Percentiles rank a stretch among this genome's conserved stretches.
Evolutionary conservation across 768 basidiomycete genomes (phyloP).

Genomic region (Podaxis sp.): DNA sequence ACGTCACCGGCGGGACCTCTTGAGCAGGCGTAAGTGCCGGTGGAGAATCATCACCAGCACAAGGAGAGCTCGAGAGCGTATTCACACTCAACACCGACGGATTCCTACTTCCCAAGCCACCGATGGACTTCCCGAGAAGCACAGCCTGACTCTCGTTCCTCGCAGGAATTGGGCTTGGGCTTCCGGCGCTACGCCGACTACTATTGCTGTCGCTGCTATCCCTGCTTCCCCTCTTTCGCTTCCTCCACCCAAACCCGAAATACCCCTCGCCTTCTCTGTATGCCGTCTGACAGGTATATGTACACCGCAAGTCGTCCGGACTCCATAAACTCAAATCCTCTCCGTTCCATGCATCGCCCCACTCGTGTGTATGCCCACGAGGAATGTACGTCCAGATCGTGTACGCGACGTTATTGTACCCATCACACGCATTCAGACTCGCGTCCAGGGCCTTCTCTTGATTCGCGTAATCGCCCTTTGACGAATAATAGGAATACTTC

Average conservation of each 20-base stretch:
- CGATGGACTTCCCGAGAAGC: slow-evolving; percentile 31
- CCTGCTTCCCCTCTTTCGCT: slow-evolving; percentile 20
- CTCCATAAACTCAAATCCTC: slow-evolving; percentile 94
- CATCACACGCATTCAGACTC: slow-evolving; percentile 77
- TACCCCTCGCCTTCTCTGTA: neutral
- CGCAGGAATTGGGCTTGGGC: neutral
- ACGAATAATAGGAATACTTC: slow-evolving; percentile 68
- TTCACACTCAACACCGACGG: slow-evolving; percentile 6
- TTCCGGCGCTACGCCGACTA: neutral
- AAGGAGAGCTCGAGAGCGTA: neutral
- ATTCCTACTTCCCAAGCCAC: slow-evolving; percentile 1
- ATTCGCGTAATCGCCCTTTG: slow-evolving; percentile 67
- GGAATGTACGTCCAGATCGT: slow-evolving; percentile 90
- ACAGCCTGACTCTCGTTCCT: slow-evolving; percentile 35
- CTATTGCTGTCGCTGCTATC: neutral
- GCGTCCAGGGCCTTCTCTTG: slow-evolving; percentile 90
- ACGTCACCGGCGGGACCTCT: neutral
- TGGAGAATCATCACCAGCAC: neutral
- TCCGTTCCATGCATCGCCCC: slow-evolving; percentile 97
- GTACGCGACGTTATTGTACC: slow-evolving; percentile 70
- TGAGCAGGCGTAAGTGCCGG: too few relatives aligned
- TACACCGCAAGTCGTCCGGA: slow-evolving; percentile 55
- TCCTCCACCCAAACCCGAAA: slow-evolving; percentile 12
- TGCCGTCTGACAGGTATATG: neutral
- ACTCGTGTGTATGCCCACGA: slow-evolving; percentile 73